These are phyloP conservation scores for Gamsiella multidivaricata DNA, from an alignment of 192 early-diverging fungal species.

Conservation along the genomic window DNA sequence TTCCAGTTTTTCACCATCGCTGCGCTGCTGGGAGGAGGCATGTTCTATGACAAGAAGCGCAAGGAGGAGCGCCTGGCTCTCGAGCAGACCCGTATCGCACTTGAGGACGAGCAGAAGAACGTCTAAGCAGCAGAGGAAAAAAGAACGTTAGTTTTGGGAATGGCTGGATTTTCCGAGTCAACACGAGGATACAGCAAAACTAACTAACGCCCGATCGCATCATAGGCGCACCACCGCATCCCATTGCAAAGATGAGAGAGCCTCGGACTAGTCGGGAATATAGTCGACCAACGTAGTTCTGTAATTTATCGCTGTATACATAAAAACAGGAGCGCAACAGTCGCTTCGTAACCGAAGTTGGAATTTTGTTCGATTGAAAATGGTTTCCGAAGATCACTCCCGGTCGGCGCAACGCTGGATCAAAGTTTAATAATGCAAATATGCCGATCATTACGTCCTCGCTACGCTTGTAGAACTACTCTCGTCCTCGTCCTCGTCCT, in stretches of 20 bases:
- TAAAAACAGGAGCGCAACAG: no score
- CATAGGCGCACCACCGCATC: no score
- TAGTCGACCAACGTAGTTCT: no score
- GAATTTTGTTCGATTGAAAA: background rate
- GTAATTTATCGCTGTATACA: no score
- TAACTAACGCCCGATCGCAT: no score
- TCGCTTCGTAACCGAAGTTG: no score
- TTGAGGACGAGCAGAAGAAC: slow-evolving; percentile 5
- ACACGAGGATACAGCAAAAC: background rate
- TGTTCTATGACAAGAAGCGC: slow-evolving; percentile 53
- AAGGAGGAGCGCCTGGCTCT: slow-evolving; percentile 41
- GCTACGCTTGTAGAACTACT: background rate
- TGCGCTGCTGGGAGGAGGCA: slow-evolving; percentile 40
- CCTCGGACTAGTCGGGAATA: no score
- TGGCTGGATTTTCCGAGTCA: no score
- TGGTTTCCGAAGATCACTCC: background rate
- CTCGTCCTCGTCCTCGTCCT: slow-evolving; percentile 19
- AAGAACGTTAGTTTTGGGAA: background rate
- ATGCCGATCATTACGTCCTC: background rate
- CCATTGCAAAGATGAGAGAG: no score
- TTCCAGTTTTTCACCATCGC: slow-evolving; percentile 51
- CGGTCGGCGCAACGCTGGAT: background rate
- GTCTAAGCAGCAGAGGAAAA: slow-evolving; percentile 1
- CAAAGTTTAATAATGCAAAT: background rate
- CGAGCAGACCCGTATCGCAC: slow-evolving; percentile 13